Evolutionary conservation across 2,329 filamentous ascomycete genomes (phyloP).

Genomic region (Mollisiaceae sp.): DNA sequence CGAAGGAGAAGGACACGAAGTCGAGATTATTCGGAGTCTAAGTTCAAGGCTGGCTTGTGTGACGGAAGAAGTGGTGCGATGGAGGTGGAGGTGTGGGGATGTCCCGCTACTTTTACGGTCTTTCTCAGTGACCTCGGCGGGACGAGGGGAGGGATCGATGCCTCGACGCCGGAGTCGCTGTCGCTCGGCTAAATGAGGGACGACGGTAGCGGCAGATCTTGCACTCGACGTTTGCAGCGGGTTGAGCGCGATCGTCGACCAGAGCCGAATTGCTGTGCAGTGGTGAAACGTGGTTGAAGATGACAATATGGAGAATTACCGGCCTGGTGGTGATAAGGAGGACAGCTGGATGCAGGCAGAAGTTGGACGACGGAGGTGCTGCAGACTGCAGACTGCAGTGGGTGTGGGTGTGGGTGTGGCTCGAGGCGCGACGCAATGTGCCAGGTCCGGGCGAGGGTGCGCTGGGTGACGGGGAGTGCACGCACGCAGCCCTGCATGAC

Average conservation of each 20-base stretch:
- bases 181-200: constrained; percentile 1
- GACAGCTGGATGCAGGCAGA: not conserved
- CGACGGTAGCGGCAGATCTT: constrained; percentile 3
- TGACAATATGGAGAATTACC: constrained; percentile 8
- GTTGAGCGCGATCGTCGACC: not conserved
- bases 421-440: not conserved
- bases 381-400: no score
- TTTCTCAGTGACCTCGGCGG: constrained; percentile 7
- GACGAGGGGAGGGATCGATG: no score
- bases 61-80: constrained; percentile 1
- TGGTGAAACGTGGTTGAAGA: constrained; percentile 4
- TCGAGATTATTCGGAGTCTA: not conserved
- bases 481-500: constrained; percentile 7
- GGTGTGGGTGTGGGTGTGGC: no score
- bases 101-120: constrained; percentile 8
- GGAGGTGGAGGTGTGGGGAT: not conserved
- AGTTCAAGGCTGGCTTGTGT: not conserved
- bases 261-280: not conserved
- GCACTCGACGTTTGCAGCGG: constrained; percentile 8
- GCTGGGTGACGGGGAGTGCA: not conserved
- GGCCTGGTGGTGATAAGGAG: not conserved
- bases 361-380: not conserved
- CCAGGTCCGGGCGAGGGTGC: not conserved
- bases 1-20: not conserved
- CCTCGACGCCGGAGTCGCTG: constrained; percentile 3